Evolutionary conservation across 768 basidiomycete genomes (phyloP), one percentile per base, ranked within the genome.

Genomic region (Melanogaster broomeanus): DNA sequence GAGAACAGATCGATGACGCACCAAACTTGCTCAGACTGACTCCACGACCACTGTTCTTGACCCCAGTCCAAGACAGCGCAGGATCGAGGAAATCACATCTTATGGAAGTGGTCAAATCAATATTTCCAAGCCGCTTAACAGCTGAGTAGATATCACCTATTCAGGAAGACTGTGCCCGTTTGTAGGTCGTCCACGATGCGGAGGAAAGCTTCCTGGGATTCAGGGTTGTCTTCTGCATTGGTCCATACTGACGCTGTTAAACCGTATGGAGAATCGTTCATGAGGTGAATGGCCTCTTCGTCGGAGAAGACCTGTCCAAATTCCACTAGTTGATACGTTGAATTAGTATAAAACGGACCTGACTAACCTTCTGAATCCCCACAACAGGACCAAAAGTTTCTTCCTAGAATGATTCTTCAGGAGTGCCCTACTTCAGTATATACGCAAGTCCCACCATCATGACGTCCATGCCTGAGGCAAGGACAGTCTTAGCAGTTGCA

Each of bases 161-260:
- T 99, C 63, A 96, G 68, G 70, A 91, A 98, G 6, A 98, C 93
- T 0, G 95, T 99, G 3, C 97, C 97, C 0, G 88, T 85, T 51
- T 95, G 84, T 28, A 98, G 68, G 55, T 88, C 85, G 7, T 78
- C 82, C 22, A 96, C 73, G 35, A 65, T 59, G 42, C 66, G 69
- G 50, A 86, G 60, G 72, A 98, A 97, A 0, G 81, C 84, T 3
- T 69, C 62, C 55, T 88, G 79, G 0, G 89, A 90, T n/a, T 79
- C 79, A 0, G 76, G 67, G 51, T 84, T 79, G 3, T 70, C 71
- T 25, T 79, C 76, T 0, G 77, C 80, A 59, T 90, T 81, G 1
- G 97, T 98, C 97, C 96, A 99, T 28, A 99, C 68, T 16, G 93
- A 94, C 4, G 92, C 93, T 2, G 96, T 99, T 19, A 99, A 77